These are phyloP conservation scores for Mucor racemosus DNA, from an alignment of 371 early-diverging fungal species.

Conservation along the genomic window DNA sequence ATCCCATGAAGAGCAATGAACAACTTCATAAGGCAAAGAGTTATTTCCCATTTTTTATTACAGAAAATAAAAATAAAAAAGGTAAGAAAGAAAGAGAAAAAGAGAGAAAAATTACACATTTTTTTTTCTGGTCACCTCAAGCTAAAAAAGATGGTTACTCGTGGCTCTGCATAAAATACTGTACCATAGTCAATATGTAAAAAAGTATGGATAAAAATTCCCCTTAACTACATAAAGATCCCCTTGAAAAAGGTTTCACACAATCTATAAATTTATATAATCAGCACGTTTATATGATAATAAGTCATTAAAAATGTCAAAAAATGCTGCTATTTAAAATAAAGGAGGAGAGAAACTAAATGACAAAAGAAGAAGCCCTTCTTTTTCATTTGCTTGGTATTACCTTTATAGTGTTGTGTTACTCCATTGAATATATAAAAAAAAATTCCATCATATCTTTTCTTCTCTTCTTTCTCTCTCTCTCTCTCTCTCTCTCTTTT, in stretches of 20 bases:
- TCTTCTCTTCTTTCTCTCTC: constrained; percentile 1
- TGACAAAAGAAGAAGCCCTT: neutral
- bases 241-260: constrained; percentile 8
- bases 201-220: neutral
- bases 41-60: constrained; percentile 5
- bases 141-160: constrained; percentile 3
- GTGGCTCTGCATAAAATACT: constrained; percentile 20
- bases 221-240: neutral
- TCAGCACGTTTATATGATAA: neutral
- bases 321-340: constrained; percentile 4
- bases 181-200: neutral
- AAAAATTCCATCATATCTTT: neutral
- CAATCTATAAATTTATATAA: neutral
- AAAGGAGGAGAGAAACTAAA: neutral
- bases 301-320: neutral
- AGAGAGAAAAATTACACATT: neutral
- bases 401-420: constrained; percentile 4
- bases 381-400: constrained; percentile 9
- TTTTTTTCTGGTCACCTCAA: neutral
- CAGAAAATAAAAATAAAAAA: neutral
- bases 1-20: constrained; percentile 47
- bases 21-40: constrained; percentile 31
- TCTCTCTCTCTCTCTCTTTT: neutral
- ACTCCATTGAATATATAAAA: constrained; percentile 1
- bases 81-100: constrained; percentile 9